A percentile compares a stretch with the other conserved stretches of the same genome.
These are phyloP conservation scores for Emericellopsis terricola DNA, from an alignment of 495 filamentous ascomycete species.

Conservation along the genomic window DNA sequence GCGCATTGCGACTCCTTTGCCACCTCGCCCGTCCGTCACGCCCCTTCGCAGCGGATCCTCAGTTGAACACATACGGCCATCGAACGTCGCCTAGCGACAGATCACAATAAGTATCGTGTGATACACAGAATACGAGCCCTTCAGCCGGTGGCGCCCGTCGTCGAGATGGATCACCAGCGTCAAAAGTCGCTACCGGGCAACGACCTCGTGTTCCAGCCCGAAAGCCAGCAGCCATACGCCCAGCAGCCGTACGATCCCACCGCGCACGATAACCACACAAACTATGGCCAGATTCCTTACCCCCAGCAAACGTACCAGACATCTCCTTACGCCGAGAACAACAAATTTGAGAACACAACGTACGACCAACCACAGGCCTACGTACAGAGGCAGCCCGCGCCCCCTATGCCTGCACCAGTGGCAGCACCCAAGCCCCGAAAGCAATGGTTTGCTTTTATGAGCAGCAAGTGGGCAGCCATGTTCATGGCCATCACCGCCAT, in stretches of 20 bases:
- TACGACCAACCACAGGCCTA: no score
- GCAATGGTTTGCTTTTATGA: slow-evolving; percentile 48
- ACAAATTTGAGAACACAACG: background rate
- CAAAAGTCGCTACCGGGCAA: slow-evolving; percentile 21
- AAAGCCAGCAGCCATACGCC: slow-evolving; percentile 4
- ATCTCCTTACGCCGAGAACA: slow-evolving; percentile 1
- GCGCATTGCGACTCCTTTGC: background rate
- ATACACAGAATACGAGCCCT: no score
- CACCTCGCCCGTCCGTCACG: no score
- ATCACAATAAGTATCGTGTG: no score
- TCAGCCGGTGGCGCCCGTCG: no score
- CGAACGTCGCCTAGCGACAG: no score
- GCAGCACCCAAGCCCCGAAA: slow-evolving; percentile 1
- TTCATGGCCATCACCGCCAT: slow-evolving; percentile 57
- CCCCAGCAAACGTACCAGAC: slow-evolving; percentile 3
- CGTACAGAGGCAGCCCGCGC: no score
- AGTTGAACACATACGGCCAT: background rate
- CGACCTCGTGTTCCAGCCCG: slow-evolving; percentile 5
- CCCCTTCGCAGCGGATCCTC: no score
- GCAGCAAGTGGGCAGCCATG: slow-evolving; percentile 71
- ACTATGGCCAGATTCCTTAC: slow-evolving; percentile 6
- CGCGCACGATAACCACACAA: slow-evolving; percentile 3
- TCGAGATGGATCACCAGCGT: no score
- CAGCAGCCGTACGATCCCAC: slow-evolving; percentile 5
- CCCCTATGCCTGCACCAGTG: no score